Conservation (phyloP, 2,329 filamentous ascomycete species). For the Metarhizium album region DNA sequence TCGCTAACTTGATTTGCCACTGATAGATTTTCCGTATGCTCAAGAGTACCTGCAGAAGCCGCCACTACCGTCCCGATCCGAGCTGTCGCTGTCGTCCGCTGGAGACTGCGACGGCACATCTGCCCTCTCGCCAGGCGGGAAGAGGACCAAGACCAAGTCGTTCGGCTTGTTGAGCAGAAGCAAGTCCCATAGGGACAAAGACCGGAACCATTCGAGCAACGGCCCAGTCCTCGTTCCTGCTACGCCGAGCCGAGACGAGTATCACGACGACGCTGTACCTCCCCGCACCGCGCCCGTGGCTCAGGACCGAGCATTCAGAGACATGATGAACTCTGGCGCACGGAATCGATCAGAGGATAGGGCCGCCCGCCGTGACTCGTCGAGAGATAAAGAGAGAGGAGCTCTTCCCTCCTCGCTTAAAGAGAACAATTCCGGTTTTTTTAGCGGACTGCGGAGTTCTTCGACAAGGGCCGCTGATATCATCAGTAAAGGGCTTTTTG, state of each 20-base stretch:
- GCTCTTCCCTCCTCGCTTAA: constrained; percentile 44
- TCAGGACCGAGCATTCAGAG: constrained; percentile 56
- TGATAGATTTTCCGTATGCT: constrained; percentile 16
- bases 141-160: constrained; percentile 43
- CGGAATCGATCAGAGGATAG: constrained; percentile 69
- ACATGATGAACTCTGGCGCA: constrained; percentile 53
- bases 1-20: background rate
- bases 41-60: constrained; percentile 28
- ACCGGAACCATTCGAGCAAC: constrained; percentile 29
- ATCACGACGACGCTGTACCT: constrained; percentile 19
- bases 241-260: constrained; percentile 16
- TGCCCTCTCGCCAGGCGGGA: constrained; percentile 23
- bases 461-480: constrained; percentile 69
- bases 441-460: constrained; percentile 63
- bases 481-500: constrained; percentile 72
- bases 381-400: constrained; percentile 37
- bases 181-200: constrained; percentile 41
- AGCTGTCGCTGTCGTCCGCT: constrained; percentile 40
- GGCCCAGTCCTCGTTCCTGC: constrained; percentile 15
- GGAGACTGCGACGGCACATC: constrained; percentile 32
- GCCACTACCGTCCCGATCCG: constrained; percentile 36
- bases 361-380: constrained; percentile 31
- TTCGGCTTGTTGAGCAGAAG: constrained; percentile 43
- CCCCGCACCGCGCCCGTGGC: constrained; percentile 53
- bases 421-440: constrained; percentile 52